Evolutionary conservation across 2,329 filamentous ascomycete species (phyloP).

Genomic region (Tolypocladium pustulatum): DNA sequence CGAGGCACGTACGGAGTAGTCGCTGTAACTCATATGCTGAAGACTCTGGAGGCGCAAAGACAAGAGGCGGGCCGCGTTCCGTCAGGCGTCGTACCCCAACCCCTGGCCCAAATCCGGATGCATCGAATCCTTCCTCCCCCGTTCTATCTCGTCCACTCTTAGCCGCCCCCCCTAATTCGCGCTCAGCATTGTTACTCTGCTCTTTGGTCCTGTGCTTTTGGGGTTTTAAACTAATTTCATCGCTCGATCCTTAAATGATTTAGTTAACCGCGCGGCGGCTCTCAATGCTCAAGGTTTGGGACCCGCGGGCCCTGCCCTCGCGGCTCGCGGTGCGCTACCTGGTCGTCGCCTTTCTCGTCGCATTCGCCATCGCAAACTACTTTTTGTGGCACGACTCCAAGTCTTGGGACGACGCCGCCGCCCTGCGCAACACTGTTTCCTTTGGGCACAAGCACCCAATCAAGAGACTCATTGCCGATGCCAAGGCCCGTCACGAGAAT

Average conservation of each 20-base stretch:
- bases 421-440: conserved; percentile 8
- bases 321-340: conserved; percentile 19
- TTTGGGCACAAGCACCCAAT: conserved; percentile 34
- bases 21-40: too few relatives aligned
- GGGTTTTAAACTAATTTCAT: too few relatives aligned
- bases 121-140: not conserved
- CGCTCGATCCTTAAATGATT: not conserved
- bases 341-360: conserved; percentile 12
- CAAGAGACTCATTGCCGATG: conserved; percentile 34
- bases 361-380: conserved; percentile 17
- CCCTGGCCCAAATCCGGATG: not conserved
- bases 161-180: not conserved
- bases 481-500: conserved; percentile 29
- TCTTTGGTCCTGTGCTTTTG: not conserved
- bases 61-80: too few relatives aligned
- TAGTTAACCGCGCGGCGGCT: not conserved
- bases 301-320: conserved; percentile 11
- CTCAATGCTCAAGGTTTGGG: conserved; percentile 3
- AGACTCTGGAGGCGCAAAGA: too few relatives aligned
- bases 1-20: too few relatives aligned
- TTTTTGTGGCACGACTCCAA: conserved; percentile 17
- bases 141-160: not conserved
- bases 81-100: too few relatives aligned
- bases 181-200: too few relatives aligned
- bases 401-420: conserved; percentile 14